phyloP scores from a whole-genome alignment of 257 asterid genomes.

The Cinchona pubescens region DNA sequence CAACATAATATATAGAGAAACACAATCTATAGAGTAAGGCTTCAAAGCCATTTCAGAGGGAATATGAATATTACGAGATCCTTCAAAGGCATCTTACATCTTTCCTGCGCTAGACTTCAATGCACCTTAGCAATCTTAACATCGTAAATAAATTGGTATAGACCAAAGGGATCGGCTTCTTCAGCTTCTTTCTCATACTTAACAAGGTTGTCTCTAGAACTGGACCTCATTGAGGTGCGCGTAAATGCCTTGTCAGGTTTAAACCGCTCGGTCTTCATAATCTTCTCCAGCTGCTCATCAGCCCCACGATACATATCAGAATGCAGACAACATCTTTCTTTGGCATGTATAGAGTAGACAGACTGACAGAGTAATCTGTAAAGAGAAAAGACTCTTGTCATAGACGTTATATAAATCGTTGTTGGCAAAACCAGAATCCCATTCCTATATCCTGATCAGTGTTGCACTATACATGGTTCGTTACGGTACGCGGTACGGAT shows the following conservation, averaged over 20 bases:
- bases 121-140: too few relatives aligned
- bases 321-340: constrained; percentile 73
- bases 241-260: constrained; percentile 69
- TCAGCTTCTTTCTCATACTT: constrained; percentile 69
- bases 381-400: constrained; percentile 70
- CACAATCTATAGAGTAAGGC: too few relatives aligned
- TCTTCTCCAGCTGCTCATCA: constrained; percentile 79
- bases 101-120: constrained; percentile 60
- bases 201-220: constrained; percentile 71
- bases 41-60: constrained; percentile 40
- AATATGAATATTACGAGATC: constrained; percentile 38
- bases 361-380: constrained; percentile 69
- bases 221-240: constrained; percentile 67
- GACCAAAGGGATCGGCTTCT: constrained; percentile 90
- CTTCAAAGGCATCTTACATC: constrained; percentile 39
- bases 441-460: constrained; percentile 91
- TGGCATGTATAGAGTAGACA: constrained; percentile 73
- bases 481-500: too few relatives aligned
- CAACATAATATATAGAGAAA: too few relatives aligned
- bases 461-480: too few relatives aligned
- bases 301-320: constrained; percentile 82
- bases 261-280: constrained; percentile 80
- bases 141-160: constrained; percentile 83
- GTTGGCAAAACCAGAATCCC: constrained; percentile 81
- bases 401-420: constrained; percentile 77